Conservation (phyloP, 1,139 yeast genomes). For the Zygoascus sp. region DNA sequence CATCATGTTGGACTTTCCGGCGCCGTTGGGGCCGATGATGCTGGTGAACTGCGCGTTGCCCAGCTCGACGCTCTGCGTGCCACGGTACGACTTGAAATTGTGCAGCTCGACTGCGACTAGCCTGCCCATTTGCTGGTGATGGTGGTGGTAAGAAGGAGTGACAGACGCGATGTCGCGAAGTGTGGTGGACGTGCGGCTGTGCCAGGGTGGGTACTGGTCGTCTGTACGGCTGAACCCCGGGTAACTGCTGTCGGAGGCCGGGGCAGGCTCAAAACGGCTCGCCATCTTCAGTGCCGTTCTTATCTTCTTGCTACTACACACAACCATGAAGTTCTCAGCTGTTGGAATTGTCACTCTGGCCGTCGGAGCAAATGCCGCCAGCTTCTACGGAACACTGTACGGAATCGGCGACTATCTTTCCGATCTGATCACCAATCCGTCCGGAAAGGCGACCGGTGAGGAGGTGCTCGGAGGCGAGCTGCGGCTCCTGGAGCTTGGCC, state of each 20-base stretch:
- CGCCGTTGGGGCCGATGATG: constrained; percentile 96
- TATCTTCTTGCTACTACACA: not conserved
- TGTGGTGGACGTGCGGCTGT: not conserved
- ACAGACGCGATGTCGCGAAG: not conserved
- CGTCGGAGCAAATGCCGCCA: constrained; percentile 2
- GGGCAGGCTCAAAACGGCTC: not conserved
- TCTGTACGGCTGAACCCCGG: not conserved
- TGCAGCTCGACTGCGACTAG: constrained; percentile 41
- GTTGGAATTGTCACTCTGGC: constrained; percentile 1
- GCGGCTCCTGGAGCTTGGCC: constrained; percentile 33
- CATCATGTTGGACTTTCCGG: constrained; percentile 98
- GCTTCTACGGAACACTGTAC: constrained; percentile 6
- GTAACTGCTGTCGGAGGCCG: not conserved
- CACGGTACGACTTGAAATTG: constrained; percentile 89
- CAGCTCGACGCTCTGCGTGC: constrained; percentile 70
- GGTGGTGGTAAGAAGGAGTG: not conserved
- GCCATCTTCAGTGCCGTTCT: not conserved
- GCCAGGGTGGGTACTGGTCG: too few relatives aligned
- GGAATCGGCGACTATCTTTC: constrained; percentile 2
- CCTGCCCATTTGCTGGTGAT: constrained; percentile 27
- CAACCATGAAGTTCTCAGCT: constrained; percentile 3
- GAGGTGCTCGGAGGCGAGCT: constrained; percentile 16
- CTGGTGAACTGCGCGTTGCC: constrained; percentile 79
- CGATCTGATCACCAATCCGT: constrained; percentile 4
- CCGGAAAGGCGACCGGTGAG: too few relatives aligned